phyloP scores from a whole-genome alignment of 306 rosid genomes.

The Rosa multiflora region DNA sequence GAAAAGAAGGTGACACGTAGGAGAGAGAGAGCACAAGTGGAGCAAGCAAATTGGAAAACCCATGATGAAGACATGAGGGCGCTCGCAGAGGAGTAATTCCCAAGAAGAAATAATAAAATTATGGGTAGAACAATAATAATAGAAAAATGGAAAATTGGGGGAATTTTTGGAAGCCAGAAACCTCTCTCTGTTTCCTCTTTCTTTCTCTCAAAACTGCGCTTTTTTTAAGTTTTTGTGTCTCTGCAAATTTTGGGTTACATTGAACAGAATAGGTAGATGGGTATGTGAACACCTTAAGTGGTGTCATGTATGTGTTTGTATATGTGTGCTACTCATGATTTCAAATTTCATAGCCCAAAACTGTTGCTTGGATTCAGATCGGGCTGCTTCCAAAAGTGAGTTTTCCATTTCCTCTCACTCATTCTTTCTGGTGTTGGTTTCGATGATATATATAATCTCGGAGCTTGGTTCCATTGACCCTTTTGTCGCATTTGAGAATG shows the following conservation, averaged over 20 bases:
- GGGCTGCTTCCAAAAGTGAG: slow-evolving; percentile 16
- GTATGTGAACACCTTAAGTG: background rate
- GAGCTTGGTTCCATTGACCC: background rate
- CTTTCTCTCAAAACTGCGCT: slow-evolving; percentile 8
- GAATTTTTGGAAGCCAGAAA: slow-evolving; percentile 11
- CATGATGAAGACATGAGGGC: slow-evolving; percentile 34
- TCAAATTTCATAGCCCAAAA: background rate
- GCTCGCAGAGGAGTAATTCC: slow-evolving; percentile 23
- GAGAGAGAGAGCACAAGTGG: background rate
- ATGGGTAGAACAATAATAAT: slow-evolving; percentile 13
- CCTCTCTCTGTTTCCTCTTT: background rate
- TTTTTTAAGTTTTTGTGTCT: slow-evolving; percentile 11
- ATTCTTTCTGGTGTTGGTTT: background rate
- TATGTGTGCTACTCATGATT: background rate
- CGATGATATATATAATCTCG: background rate
- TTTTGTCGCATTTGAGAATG: slow-evolving; percentile 4
- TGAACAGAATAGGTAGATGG: background rate
- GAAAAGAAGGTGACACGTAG: background rate
- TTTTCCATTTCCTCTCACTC: slow-evolving; percentile 6
- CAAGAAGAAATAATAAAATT: slow-evolving; percentile 9
- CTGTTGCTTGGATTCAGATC: slow-evolving; percentile 20
- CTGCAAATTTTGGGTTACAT: background rate
- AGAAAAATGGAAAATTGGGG: background rate
- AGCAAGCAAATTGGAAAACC: slow-evolving; percentile 30
- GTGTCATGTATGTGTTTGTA: background rate